A percentile compares a stretch with the other conserved stretches of the same genome.
Conservation (phyloP, 192 early-diverging fungal genomes). For the Ramicandelaber brevisporus region DNA sequence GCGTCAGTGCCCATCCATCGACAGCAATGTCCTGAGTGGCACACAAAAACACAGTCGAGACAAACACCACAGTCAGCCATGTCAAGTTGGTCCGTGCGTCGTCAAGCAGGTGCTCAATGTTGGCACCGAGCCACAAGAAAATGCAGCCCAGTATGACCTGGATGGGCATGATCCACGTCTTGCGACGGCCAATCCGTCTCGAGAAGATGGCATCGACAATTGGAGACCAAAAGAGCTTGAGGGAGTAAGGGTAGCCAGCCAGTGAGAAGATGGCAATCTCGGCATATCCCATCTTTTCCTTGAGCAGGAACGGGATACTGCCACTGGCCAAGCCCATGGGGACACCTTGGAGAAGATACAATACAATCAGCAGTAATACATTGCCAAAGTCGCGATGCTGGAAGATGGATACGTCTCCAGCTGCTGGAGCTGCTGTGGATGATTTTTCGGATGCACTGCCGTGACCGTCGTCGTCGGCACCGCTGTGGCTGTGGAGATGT, state of each 20-base stretch:
- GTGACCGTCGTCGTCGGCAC: too few species aligned
- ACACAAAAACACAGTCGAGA: slow-evolving; percentile 70
- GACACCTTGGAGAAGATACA: slow-evolving; percentile 79
- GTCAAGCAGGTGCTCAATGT: slow-evolving; percentile 45
- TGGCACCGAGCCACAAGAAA: slow-evolving; percentile 50
- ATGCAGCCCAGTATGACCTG: slow-evolving; percentile 59
- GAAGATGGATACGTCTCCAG: too few species aligned
- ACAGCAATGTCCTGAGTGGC: slow-evolving; percentile 77
- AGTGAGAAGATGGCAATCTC: slow-evolving; percentile 88
- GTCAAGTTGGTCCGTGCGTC: slow-evolving; percentile 16
- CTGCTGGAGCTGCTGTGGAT: too few species aligned
- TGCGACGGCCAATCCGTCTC: slow-evolving; percentile 62
- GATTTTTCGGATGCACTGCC: too few species aligned
- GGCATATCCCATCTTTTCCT: slow-evolving; percentile 71
- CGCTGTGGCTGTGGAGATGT: too few species aligned
- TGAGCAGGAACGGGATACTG: slow-evolving; percentile 82
- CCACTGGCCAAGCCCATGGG: slow-evolving; percentile 80
- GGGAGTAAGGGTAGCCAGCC: slow-evolving; percentile 87
- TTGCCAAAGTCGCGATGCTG: slow-evolving; percentile 27
- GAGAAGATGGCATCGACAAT: slow-evolving; percentile 80
- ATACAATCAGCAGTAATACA: slow-evolving; percentile 16
- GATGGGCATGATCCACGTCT: slow-evolving; percentile 98
- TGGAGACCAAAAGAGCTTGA: slow-evolving; percentile 96
- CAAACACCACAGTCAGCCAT: slow-evolving; percentile 48
- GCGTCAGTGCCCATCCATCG: slow-evolving; percentile 79